These are phyloP conservation scores for Boletellus emodensis DNA, from an alignment of 768 basidiomycete species.

Conservation along the genomic window DNA sequence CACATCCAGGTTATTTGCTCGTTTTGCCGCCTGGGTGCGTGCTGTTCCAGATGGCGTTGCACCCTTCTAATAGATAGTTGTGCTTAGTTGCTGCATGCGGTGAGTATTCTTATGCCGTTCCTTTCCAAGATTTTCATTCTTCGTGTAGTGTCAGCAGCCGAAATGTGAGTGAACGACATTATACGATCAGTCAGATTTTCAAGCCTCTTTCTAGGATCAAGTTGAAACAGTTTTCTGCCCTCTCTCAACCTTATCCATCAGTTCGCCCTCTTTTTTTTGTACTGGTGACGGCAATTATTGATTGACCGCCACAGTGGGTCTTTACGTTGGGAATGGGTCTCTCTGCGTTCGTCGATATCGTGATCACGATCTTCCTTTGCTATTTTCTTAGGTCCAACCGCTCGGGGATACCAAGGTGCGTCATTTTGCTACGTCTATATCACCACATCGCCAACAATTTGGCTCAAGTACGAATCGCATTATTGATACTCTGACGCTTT, in stretches of 20 bases:
- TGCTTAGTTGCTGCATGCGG: slow-evolving; percentile 20
- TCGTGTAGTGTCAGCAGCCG: slow-evolving; percentile 16
- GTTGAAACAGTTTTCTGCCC: slow-evolving; percentile 10
- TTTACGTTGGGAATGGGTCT: slow-evolving; percentile 46
- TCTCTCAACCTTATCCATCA: slow-evolving; percentile 7
- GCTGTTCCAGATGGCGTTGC: not conserved
- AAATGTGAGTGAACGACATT: slow-evolving; percentile 13
- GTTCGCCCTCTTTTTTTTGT: not conserved
- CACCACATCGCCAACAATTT: not conserved
- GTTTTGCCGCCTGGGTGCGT: slow-evolving; percentile 18
- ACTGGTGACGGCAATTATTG: not conserved
- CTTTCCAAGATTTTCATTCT: not conserved
- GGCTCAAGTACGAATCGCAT: slow-evolving; percentile 18
- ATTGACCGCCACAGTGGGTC: slow-evolving; percentile 31
- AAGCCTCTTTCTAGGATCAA: slow-evolving; percentile 8
- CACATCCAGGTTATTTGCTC: slow-evolving; percentile 13
- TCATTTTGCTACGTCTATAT: not conserved
- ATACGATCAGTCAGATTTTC: not conserved
- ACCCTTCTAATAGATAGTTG: not conserved
- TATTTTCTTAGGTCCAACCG: slow-evolving; percentile 39
- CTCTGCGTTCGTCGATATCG: slow-evolving; percentile 43
- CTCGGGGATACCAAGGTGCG: slow-evolving; percentile 35
- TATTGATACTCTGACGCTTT: slow-evolving; percentile 19
- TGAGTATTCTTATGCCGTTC: not conserved
- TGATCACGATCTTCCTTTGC: slow-evolving; percentile 42